Evolutionary conservation across 495 filamentous ascomycete species (phyloP).

Genomic region (Lindgomyces ingoldianus): DNA sequence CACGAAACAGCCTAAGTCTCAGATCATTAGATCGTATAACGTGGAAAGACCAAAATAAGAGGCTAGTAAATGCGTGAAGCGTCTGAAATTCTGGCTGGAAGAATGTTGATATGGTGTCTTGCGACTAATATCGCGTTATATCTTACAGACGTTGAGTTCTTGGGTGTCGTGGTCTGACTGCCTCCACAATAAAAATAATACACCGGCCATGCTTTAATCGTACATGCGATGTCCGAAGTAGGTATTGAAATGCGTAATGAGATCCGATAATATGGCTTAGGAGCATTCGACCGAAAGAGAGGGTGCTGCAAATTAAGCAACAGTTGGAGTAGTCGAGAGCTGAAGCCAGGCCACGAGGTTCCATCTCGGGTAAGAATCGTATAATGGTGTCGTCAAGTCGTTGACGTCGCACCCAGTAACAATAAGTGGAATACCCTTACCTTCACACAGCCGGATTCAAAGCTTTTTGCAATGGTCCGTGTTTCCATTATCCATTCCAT

Average conservation of each 20-base stretch:
- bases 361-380: neutral
- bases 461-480: neutral
- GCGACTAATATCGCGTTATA: neutral
- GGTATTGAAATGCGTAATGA: neutral
- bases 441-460: neutral
- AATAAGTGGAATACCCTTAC: no score
- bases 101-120: neutral
- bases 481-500: neutral
- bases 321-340: neutral
- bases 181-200: neutral
- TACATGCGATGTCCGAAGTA: neutral
- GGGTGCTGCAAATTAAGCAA: neutral
- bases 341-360: neutral
- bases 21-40: no score
- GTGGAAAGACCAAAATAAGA: no score
- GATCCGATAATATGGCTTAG: neutral
- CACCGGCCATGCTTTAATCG: neutral
- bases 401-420: no score
- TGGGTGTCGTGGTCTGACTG: neutral
- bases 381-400: no score
- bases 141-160: neutral
- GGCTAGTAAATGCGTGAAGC: neutral
- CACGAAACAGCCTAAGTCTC: no score
- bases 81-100: neutral
- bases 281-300: neutral